Conservation (phyloP, 257 asterid species). For the Coffea canephora region DNA sequence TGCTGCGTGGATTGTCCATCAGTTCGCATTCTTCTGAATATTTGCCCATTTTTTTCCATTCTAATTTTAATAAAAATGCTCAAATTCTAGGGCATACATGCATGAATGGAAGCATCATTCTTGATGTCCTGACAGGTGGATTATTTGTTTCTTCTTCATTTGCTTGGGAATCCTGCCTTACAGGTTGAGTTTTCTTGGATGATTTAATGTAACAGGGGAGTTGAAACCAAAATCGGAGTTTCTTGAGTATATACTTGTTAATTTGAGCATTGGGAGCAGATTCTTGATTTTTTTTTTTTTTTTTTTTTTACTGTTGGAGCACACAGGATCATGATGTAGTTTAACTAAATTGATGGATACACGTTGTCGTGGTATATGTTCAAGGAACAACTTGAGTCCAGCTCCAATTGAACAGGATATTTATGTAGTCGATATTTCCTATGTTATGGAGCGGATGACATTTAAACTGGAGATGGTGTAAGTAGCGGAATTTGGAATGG, state of each 20-base stretch:
- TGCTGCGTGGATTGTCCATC: too few species aligned
- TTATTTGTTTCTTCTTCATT: background rate
- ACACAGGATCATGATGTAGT: background rate
- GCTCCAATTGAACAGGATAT: background rate
- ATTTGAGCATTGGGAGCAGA: conserved; percentile 2
- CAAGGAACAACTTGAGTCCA: background rate
- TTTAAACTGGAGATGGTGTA: background rate
- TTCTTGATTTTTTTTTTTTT: background rate
- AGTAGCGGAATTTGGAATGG: conserved; percentile 17
- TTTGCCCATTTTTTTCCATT: too few species aligned
- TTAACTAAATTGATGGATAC: background rate
- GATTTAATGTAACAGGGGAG: background rate
- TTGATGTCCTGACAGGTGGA: background rate
- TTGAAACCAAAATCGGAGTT: background rate
- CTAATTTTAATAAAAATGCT: too few species aligned
- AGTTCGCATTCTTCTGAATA: background rate
- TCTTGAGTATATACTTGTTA: background rate
- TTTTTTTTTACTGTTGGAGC: background rate
- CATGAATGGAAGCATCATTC: background rate
- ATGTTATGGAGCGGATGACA: background rate
- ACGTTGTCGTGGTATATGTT: background rate
- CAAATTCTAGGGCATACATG: background rate
- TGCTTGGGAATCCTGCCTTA: background rate
- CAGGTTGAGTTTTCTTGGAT: background rate
- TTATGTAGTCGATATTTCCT: background rate